Conservation (phyloP, 805 yeast species). For the Nakazawaea anatomiae region DNA sequence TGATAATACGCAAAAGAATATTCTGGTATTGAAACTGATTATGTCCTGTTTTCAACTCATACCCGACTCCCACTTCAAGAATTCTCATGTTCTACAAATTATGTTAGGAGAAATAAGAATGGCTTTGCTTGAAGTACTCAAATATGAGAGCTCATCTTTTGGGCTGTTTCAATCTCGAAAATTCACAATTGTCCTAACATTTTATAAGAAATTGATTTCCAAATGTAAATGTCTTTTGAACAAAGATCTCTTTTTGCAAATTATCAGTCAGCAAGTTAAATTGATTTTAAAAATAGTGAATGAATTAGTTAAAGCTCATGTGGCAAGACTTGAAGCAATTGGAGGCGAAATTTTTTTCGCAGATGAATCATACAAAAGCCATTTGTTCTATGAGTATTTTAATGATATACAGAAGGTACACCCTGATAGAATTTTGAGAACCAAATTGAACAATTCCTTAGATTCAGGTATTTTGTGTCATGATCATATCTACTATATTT, state of each 20-base stretch:
- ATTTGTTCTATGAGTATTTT: neutral
- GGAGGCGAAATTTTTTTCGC: neutral
- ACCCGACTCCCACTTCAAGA: neutral
- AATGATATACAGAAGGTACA: neutral
- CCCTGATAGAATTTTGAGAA: neutral
- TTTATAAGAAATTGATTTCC: neutral
- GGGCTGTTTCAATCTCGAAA: neutral
- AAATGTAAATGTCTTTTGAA: neutral
- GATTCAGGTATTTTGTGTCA: neutral
- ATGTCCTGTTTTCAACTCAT: neutral
- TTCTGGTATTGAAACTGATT: neutral
- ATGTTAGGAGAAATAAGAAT: neutral
- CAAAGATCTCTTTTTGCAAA: neutral
- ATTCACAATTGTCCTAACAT: conserved; percentile 1
- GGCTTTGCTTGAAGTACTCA: neutral
- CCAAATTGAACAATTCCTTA: neutral
- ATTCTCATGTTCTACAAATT: neutral
- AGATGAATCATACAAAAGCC: neutral
- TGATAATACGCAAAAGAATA: neutral
- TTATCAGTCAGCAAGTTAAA: neutral
- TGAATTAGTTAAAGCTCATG: neutral
- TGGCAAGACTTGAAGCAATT: neutral
- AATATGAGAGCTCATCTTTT: neutral
- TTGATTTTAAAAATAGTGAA: neutral
- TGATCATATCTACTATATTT: neutral